These are phyloP conservation scores for Gaultheria prostrata DNA, from an alignment of 148 eudicot species.

Conservation along the genomic window DNA sequence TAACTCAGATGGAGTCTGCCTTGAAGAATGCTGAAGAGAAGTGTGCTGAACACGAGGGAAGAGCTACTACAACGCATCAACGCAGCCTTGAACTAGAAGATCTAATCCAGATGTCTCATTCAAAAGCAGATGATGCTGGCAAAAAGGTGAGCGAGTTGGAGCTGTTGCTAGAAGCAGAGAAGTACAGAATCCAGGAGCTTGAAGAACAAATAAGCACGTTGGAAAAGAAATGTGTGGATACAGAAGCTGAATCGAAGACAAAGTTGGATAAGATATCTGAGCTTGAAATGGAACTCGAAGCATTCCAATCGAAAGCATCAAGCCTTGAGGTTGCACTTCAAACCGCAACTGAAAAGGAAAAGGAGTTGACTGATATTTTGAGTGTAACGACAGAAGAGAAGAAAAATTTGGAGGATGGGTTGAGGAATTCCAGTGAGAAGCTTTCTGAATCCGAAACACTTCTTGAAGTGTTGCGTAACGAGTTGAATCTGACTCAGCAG, in stretches of 20 bases:
- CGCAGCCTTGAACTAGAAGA: constrained; percentile 66
- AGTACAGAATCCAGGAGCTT: constrained; percentile 58
- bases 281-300: constrained; percentile 49
- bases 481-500: constrained; percentile 47
- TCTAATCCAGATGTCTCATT: constrained; percentile 52
- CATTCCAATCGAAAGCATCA: constrained; percentile 43
- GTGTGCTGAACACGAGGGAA: constrained; percentile 51
- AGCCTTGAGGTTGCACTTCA: constrained; percentile 52
- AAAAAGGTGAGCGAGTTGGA: constrained; percentile 55
- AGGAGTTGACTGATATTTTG: constrained; percentile 39
- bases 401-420: constrained; percentile 46
- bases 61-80: constrained; percentile 43
- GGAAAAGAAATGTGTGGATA: constrained; percentile 48
- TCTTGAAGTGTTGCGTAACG: constrained; percentile 46
- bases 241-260: constrained; percentile 54
- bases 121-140: constrained; percentile 59
- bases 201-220: constrained; percentile 53
- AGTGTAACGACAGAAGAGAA: constrained; percentile 50
- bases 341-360: constrained; percentile 54
- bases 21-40: constrained; percentile 39
- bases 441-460: constrained; percentile 57
- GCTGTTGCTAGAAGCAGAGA: constrained; percentile 57
- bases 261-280: constrained; percentile 47
- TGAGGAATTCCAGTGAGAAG: constrained; percentile 45
- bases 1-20: constrained; percentile 40